Evolutionary conservation across 306 rosid genomes (phyloP), one percentile per base, ranked within the genome.

Genomic region (Trifolium repens): DNA sequence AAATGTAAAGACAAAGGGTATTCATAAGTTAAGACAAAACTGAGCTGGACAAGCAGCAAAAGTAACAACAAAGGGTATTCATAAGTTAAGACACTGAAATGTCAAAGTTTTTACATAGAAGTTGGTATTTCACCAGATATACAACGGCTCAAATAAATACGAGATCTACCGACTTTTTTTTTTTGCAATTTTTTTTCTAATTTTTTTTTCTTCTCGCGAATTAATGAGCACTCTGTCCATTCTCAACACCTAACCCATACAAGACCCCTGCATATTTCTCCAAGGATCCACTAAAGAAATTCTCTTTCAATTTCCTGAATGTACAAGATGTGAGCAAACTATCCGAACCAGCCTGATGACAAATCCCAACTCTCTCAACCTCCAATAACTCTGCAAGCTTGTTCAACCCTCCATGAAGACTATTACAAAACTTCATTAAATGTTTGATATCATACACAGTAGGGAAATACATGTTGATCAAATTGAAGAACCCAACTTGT

Each of bases 351-450:
- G 88, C 88, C 46, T 81, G 88, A 57, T 85, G 88, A 34, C 86
- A 74, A 74, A 86, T 71, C 47, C 89, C 89, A 71, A 86, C 80
- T 67, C 89, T 77, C 58, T 80, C 81, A 3, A 86, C 89, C 17
- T 86, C 89, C 81, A 86, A 71, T 79, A 86, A 67, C 86, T 85
- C 88, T 0, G 88, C 88, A 9, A 85, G 88, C 86, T 85, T 85
- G 64, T 85, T 81, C 86, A 85, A 81, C 9, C 88, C 88, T 7
- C 88, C 88, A 32, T 81, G 86, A 27, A 85, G 84, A 61, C 79
- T 75, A 19, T 85, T 75, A 73, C 88, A 85, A 43, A 81, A 85
- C 58, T 79, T 85, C 88, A 85, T 85, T 11, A 85, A 71, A 70
- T 85, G 84, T 69, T 85, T 85, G 40, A 85, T 85, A 58, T 85